Evolutionary conservation across 805 yeast species (phyloP).

Genomic region (Pichia paraexigua): DNA sequence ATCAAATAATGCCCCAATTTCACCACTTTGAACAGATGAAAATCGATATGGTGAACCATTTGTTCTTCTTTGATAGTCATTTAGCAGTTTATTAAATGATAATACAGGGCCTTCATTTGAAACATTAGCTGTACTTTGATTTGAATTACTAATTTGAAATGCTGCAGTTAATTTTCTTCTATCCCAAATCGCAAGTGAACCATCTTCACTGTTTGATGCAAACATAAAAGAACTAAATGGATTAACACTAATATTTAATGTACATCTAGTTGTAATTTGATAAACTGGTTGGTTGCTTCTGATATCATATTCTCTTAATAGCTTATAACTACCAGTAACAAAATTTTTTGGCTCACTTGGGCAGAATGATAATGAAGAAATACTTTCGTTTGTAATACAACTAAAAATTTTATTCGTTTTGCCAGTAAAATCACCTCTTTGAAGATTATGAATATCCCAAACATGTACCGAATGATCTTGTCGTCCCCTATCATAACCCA

Average conservation of each 20-base stretch:
- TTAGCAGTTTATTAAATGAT: constrained; percentile 52
- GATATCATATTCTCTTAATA: constrained; percentile 69
- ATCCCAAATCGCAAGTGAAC: constrained; percentile 79
- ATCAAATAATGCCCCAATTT: constrained; percentile 70
- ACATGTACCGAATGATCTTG: constrained; percentile 70
- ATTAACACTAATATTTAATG: constrained; percentile 60
- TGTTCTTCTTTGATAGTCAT: constrained; percentile 50
- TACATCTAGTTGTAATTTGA: constrained; percentile 70
- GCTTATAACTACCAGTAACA: constrained; percentile 69
- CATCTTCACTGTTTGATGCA: constrained; percentile 75
- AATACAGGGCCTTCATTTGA: constrained; percentile 45
- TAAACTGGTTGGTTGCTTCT: constrained; percentile 56
- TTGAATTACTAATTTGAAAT: constrained; percentile 7
- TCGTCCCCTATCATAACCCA: constrained; percentile 72
- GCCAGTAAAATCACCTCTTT: constrained; percentile 42
- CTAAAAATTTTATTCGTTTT: constrained; percentile 41
- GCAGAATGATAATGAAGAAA: constrained; percentile 59
- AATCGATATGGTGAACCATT: constrained; percentile 61
- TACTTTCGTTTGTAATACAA: constrained; percentile 65
- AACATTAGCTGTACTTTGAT: constrained; percentile 9
- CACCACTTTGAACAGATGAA: constrained; percentile 58
- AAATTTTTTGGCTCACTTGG: constrained; percentile 48
- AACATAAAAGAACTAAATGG: constrained; percentile 61
- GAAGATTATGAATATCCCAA: constrained; percentile 49
- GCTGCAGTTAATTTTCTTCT: constrained; percentile 44